phyloP scores from a whole-genome alignment of 73 alveolate species.

The Diophrys appendiculata region DNA sequence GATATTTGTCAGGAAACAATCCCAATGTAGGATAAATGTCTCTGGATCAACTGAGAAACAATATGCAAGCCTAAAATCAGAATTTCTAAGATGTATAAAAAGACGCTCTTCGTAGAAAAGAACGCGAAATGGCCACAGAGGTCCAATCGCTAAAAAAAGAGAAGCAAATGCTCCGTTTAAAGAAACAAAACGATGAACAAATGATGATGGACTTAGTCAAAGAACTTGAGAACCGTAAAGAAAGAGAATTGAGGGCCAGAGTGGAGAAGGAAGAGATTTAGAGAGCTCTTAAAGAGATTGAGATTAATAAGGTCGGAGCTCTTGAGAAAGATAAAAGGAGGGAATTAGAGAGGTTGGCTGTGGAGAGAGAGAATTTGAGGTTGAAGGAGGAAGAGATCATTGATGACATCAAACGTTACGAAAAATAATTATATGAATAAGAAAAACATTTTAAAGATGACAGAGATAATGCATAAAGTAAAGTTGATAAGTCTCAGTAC shows the following conservation, averaged over 20 bases:
- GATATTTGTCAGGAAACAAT: conserved; percentile 39
- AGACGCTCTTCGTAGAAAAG: conserved; percentile 46
- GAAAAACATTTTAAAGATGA: conserved; percentile 47
- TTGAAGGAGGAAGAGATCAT: conserved; percentile 75
- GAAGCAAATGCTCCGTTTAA: conserved; percentile 19
- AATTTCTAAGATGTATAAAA: conserved; percentile 36
- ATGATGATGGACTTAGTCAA: conserved; percentile 19
- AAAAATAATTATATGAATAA: conserved; percentile 40
- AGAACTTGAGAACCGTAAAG: conserved; percentile 20
- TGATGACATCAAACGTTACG: conserved; percentile 72
- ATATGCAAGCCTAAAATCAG: conserved; percentile 18
- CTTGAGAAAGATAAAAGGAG: conserved; percentile 77
- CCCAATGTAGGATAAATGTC: conserved; percentile 14
- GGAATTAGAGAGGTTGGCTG: conserved; percentile 75
- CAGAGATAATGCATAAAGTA: conserved; percentile 20
- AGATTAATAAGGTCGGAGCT: conserved; percentile 13
- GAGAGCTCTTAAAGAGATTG: conserved; percentile 39
- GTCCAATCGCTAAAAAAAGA: conserved; percentile 30
- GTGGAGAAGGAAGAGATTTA: conserved; percentile 45
- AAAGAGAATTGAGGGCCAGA: conserved; percentile 18
- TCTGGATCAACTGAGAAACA: conserved; percentile 38
- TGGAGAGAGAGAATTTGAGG: conserved; percentile 80
- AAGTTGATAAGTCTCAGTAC: conserved; percentile 28
- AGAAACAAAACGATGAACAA: conserved; percentile 22
- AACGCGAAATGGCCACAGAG: conserved; percentile 29